Conservation (phyloP, 257 asterid genomes). For the Primulina huaijiensis region DNA sequence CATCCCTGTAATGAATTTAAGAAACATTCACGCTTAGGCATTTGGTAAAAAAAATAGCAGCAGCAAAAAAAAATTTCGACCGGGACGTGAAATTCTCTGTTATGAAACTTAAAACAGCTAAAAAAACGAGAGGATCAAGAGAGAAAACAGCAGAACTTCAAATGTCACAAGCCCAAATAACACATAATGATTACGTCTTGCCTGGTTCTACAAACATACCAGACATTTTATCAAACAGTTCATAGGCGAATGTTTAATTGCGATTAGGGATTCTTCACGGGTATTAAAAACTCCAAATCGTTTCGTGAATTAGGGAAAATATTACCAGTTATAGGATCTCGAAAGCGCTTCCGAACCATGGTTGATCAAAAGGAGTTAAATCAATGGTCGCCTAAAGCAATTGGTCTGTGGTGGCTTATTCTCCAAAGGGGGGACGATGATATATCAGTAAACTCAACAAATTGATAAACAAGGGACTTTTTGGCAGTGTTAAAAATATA, state of each 20-base stretch:
- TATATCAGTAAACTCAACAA: too few species aligned
- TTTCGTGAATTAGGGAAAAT: too few species aligned
- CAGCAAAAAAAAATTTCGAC: neutral
- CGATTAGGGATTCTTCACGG: too few species aligned
- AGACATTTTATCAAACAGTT: constrained; percentile 35
- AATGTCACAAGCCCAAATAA: neutral
- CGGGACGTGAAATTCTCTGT: neutral
- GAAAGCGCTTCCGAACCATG: constrained; percentile 46
- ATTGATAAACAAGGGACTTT: too few species aligned
- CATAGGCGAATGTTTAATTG: neutral
- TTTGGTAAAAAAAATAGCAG: constrained; percentile 12
- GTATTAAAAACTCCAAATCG: neutral
- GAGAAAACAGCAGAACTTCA: neutral
- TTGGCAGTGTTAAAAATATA: too few species aligned
- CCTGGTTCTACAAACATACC: neutral
- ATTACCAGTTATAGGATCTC: constrained; percentile 40
- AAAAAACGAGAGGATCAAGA: neutral
- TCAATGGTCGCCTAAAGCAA: neutral
- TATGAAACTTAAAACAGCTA: neutral
- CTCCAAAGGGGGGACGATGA: neutral
- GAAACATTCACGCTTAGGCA: constrained; percentile 9
- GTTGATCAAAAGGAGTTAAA: neutral
- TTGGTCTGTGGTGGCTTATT: neutral
- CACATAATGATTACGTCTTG: neutral
- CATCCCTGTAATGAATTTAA: constrained; percentile 27